Percentiles rank a stretch among this genome's conserved stretches.
Conservation (phyloP, 495 filamentous ascomycete species). For the Lichenothelia convexa region DNA sequence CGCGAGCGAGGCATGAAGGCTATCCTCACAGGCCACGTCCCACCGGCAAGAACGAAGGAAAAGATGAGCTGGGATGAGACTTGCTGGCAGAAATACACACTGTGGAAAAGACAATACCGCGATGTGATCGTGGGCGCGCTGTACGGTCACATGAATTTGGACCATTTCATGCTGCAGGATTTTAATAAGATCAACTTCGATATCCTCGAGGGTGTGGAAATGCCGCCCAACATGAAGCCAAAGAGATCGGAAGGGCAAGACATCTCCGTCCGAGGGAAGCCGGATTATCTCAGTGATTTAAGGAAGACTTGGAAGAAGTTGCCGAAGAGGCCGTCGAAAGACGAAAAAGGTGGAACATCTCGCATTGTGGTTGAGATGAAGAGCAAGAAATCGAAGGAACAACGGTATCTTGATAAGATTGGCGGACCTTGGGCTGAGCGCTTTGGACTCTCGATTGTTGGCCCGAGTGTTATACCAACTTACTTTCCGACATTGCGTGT, state of each 20-base stretch:
- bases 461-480: conserved; percentile 79
- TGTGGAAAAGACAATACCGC: conserved; percentile 77
- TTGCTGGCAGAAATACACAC: conserved; percentile 95
- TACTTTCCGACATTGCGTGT: conserved; percentile 79
- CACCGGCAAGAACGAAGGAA: conserved; percentile 63
- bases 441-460: conserved; percentile 60
- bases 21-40: conserved; percentile 85
- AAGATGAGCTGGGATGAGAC: conserved; percentile 84
- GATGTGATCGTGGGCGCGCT: conserved; percentile 65
- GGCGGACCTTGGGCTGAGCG: conserved; percentile 70
- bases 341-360: background rate
- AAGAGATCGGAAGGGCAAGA: conserved; percentile 19
- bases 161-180: conserved; percentile 93
- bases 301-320: conserved; percentile 60
- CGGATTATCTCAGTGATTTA: conserved; percentile 64
- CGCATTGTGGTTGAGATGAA: conserved; percentile 11
- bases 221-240: conserved; percentile 25
- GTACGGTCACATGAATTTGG: conserved; percentile 97
- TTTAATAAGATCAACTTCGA: conserved; percentile 48
- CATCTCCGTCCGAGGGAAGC: conserved; percentile 41
- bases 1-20: conserved; percentile 79
- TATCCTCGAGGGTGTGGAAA: conserved; percentile 27
- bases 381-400: conserved; percentile 10
- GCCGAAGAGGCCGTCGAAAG: conserved; percentile 31
- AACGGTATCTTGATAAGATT: conserved; percentile 41